Evolutionary conservation across 148 eudicot genomes (phyloP).

Genomic region (Simmondsia chinensis): DNA sequence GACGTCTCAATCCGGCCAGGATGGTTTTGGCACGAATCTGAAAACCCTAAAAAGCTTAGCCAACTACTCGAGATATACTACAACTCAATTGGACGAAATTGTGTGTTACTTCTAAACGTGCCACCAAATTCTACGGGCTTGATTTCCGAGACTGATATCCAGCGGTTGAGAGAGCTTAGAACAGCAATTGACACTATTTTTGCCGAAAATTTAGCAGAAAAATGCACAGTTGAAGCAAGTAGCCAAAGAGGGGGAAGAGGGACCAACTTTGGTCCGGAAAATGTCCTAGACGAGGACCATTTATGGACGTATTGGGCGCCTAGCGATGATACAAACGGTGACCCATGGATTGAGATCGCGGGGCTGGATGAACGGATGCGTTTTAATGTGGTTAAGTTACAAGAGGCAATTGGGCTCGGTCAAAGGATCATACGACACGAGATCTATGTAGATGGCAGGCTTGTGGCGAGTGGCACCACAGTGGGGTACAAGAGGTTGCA

Average conservation of each 20-base stretch:
- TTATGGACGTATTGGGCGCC: conserved; percentile 96
- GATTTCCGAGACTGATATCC: conserved; percentile 48
- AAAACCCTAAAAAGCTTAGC: conserved; percentile 53
- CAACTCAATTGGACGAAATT: conserved; percentile 82
- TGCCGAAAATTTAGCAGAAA: conserved; percentile 46
- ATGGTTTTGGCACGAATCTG: conserved; percentile 92
- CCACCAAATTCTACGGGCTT: conserved; percentile 79
- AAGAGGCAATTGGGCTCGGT: conserved; percentile 87
- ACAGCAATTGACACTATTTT: conserved; percentile 52
- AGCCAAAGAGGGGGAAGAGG: conserved; percentile 65
- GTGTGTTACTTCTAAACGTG: conserved; percentile 70
- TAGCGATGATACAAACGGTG: conserved; percentile 14
- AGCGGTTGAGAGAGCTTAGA: conserved; percentile 43
- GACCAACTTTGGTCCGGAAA: conserved; percentile 47
- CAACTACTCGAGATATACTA: conserved; percentile 61
- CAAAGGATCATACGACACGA: conserved; percentile 62
- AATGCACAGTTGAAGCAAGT: conserved; percentile 33
- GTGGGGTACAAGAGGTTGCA: conserved; percentile 84
- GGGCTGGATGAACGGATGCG: conserved; percentile 15
- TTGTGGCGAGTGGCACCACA: conserved; percentile 47
- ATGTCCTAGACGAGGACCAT: conserved; percentile 58
- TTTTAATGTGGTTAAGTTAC: conserved; percentile 76
- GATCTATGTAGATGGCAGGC: conserved; percentile 51
- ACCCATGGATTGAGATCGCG: conserved; percentile 60
- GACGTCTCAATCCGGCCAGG: conserved; percentile 78